Conservation (phyloP, 2,329 filamentous ascomycete genomes). For the Colletotrichum graminicola region DNA sequence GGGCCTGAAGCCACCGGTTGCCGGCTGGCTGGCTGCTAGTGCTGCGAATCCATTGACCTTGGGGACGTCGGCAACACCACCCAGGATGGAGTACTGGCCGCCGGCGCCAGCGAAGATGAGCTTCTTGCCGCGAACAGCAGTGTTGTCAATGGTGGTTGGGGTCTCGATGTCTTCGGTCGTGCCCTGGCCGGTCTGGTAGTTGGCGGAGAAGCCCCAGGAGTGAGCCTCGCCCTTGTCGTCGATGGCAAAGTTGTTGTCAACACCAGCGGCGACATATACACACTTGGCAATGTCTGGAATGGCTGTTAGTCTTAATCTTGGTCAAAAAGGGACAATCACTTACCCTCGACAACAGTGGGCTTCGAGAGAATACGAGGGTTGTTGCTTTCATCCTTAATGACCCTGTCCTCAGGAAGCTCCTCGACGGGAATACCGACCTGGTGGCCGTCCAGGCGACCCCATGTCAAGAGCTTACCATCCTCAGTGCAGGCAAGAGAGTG, state of each 20-base stretch:
- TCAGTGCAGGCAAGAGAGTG: constrained; percentile 77
- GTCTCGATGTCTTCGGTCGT: constrained; percentile 82
- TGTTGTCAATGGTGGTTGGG: constrained; percentile 87
- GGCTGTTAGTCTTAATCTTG: constrained; percentile 17
- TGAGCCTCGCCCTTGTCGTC: constrained; percentile 78
- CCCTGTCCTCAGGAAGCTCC: constrained; percentile 67
- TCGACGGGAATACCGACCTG: constrained; percentile 69
- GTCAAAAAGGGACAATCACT: constrained; percentile 43
- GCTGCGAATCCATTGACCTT: constrained; percentile 49
- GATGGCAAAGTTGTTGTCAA: constrained; percentile 81
- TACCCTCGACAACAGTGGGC: constrained; percentile 72
- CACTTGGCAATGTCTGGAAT: constrained; percentile 64
- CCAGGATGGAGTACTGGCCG: constrained; percentile 83
- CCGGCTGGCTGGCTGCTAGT: constrained; percentile 28
- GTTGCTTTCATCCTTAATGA: constrained; percentile 73
- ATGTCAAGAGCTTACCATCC: constrained; percentile 69
- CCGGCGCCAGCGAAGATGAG: constrained; percentile 86
- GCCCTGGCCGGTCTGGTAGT: constrained; percentile 84
- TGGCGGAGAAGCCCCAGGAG: constrained; percentile 84
- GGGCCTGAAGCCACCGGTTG: constrained; percentile 37
- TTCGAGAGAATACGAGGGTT: constrained; percentile 78
- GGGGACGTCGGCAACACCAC: constrained; percentile 53
- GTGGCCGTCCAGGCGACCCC: constrained; percentile 69
- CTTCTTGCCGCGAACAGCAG: constrained; percentile 80
- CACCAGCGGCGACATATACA: constrained; percentile 71